These are phyloP conservation scores for Solioccasus polychromus DNA, from an alignment of 768 basidiomycete species.

Conservation along the genomic window DNA sequence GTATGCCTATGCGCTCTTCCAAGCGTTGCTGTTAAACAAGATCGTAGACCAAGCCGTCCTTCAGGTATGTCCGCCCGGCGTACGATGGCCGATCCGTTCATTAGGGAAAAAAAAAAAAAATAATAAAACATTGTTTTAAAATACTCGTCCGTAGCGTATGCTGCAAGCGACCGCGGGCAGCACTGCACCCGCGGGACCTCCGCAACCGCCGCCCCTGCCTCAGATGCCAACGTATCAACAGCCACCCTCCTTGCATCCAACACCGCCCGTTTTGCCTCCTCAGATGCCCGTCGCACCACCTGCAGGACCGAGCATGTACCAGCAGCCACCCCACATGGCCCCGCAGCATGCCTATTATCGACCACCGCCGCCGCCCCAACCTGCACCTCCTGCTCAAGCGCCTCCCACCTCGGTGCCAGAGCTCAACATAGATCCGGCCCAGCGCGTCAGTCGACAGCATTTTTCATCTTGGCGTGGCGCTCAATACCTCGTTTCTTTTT, in stretches of 20 bases:
- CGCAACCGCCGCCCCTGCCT: constrained; percentile 31
- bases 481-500: neutral
- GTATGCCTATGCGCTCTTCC: constrained; percentile 93
- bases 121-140: constrained; percentile 6
- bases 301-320: constrained; percentile 28
- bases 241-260: constrained; percentile 30
- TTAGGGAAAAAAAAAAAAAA: no score
- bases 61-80: constrained; percentile 46
- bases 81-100: constrained; percentile 1
- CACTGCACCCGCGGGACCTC: constrained; percentile 25
- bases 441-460: constrained; percentile 40
- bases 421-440: constrained; percentile 43
- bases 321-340: constrained; percentile 31
- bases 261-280: constrained; percentile 33
- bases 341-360: constrained; percentile 32
- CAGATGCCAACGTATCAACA: constrained; percentile 31
- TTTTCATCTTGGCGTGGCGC: neutral
- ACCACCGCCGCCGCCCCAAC: constrained; percentile 30
- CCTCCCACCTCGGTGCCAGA: constrained; percentile 35
- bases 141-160: constrained; percentile 43
- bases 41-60: constrained; percentile 88
- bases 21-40: constrained; percentile 88
- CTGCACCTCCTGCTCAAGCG: constrained; percentile 29
- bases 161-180: constrained; percentile 41
- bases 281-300: constrained; percentile 32